Evolutionary conservation across 768 basidiomycete genomes (phyloP).

Genomic region (Cytidiella melzeri): DNA sequence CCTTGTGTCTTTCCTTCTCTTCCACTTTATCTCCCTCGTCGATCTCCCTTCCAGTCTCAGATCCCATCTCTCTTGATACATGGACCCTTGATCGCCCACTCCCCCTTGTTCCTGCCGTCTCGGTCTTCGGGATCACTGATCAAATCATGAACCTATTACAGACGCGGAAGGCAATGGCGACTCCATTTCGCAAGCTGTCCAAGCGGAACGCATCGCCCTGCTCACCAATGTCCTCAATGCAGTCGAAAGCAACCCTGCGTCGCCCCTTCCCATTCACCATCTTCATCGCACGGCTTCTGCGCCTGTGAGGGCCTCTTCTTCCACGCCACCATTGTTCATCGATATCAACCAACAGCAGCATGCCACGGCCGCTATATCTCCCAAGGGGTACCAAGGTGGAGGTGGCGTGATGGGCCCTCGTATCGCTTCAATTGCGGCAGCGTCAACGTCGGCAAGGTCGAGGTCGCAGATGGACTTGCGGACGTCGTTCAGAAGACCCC

Average conservation of each 20-base stretch:
- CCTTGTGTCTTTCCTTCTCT: constrained; percentile 3
- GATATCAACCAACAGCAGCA: no score
- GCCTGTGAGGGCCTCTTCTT: not conserved
- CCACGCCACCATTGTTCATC: no score
- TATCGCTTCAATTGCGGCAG: not conserved
- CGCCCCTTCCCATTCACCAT: constrained; percentile 1
- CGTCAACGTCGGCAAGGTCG: not conserved
- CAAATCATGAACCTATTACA: constrained; percentile 26
- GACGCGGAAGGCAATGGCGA: constrained; percentile 88
- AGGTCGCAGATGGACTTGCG: constrained; percentile 9
- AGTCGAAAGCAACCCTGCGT: constrained; percentile 10
- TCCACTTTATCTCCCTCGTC: not conserved
- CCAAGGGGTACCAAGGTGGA: constrained; percentile 1
- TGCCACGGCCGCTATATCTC: not conserved
- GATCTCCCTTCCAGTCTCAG: no score
- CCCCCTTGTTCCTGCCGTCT: no score
- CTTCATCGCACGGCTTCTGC: constrained; percentile 8
- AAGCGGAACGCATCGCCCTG: constrained; percentile 80
- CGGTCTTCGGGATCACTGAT: no score
- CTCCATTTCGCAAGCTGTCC: constrained; percentile 78
- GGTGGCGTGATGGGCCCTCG: not conserved
- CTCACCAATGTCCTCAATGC: constrained; percentile 68
- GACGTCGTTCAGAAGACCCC: constrained; percentile 1
- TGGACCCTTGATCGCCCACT: no score
- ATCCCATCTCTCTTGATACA: no score